phyloP scores from a whole-genome alignment of 139 green algal genomes.

The Spirogloea muscicola region DNA sequence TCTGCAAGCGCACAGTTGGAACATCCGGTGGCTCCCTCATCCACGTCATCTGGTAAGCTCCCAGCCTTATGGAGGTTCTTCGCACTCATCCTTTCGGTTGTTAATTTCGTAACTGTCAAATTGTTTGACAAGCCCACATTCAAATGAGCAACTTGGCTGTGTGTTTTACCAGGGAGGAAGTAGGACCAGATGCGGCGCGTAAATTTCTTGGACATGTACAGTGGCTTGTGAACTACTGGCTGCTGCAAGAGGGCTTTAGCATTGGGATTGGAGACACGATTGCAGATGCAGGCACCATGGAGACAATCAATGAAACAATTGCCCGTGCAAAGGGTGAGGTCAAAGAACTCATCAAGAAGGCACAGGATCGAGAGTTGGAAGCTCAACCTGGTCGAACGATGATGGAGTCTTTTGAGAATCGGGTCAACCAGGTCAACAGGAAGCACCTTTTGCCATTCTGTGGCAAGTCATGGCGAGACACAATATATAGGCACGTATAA shows the following conservation, averaged over 20 bases:
- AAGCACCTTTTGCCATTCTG: no score
- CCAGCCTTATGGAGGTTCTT: no score
- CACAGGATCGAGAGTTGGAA: constrained; percentile 84
- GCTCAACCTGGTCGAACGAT: constrained; percentile 83
- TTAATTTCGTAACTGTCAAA: no score
- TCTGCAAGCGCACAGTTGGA: constrained; percentile 97
- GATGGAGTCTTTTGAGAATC: constrained; percentile 89
- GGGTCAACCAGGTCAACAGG: constrained; percentile 74
- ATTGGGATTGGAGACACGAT: constrained; percentile 98
- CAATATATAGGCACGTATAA: no score
- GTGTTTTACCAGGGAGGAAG: constrained; percentile 69
- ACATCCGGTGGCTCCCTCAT: constrained; percentile 74
- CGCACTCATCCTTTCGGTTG: no score
- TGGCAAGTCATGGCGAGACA: no score
- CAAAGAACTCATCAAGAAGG: constrained; percentile 61
- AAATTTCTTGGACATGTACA: constrained; percentile 76
- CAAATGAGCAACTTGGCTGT: no score
- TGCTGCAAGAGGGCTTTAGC: constrained; percentile 86
- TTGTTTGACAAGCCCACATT: no score
- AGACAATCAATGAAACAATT: constrained; percentile 89
- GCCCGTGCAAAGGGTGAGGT: constrained; percentile 59
- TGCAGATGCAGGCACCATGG: constrained; percentile 85
- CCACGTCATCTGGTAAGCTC: constrained; percentile 84
- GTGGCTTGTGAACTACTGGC: constrained; percentile 92
- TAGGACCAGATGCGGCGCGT: constrained; percentile 79